Conservation (phyloP, 1,139 yeast species). For the Diutina scorzettiae region DNA sequence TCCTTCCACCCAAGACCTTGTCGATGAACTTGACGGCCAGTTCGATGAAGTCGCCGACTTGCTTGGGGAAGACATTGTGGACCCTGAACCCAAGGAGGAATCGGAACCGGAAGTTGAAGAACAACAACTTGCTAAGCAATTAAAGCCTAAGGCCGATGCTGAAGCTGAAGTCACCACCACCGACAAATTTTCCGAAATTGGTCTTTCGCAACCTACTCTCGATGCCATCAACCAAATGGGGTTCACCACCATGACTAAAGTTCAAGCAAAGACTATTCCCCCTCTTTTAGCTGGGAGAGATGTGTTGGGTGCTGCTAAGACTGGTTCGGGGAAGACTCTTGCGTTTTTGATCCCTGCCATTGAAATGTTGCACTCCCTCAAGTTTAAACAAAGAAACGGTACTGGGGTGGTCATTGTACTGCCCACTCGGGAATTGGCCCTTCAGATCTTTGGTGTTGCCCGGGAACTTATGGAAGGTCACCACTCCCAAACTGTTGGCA, state of each 20-base stretch:
- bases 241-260: slow-evolving; percentile 79
- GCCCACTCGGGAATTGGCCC: slow-evolving; percentile 86
- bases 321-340: slow-evolving; percentile 95
- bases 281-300: slow-evolving; percentile 92
- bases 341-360: slow-evolving; percentile 94
- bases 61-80: slow-evolving; percentile 32
- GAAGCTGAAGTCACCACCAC: slow-evolving; percentile 31
- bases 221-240: slow-evolving; percentile 81
- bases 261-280: slow-evolving; percentile 89
- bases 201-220: slow-evolving; percentile 69
- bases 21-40: slow-evolving; percentile 38
- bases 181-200: slow-evolving; percentile 36
- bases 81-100: slow-evolving; percentile 21
- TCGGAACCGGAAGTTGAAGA: slow-evolving; percentile 19
- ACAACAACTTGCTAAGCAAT: slow-evolving; percentile 4
- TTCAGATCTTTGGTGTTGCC: slow-evolving; percentile 95
- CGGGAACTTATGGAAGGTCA: slow-evolving; percentile 72
- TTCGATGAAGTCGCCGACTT: slow-evolving; percentile 45
- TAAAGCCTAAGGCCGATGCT: slow-evolving; percentile 10
- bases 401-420: slow-evolving; percentile 82
- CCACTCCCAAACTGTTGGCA: slow-evolving; percentile 90
- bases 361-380: slow-evolving; percentile 77
- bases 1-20: slow-evolving; percentile 17
- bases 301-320: slow-evolving; percentile 94
- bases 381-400: slow-evolving; percentile 86